Percentiles rank a stretch among this genome's conserved stretches.
These are phyloP conservation scores for Myrmaecium sp. DNA, from an alignment of 2,329 filamentous ascomycete species.

Conservation along the genomic window DNA sequence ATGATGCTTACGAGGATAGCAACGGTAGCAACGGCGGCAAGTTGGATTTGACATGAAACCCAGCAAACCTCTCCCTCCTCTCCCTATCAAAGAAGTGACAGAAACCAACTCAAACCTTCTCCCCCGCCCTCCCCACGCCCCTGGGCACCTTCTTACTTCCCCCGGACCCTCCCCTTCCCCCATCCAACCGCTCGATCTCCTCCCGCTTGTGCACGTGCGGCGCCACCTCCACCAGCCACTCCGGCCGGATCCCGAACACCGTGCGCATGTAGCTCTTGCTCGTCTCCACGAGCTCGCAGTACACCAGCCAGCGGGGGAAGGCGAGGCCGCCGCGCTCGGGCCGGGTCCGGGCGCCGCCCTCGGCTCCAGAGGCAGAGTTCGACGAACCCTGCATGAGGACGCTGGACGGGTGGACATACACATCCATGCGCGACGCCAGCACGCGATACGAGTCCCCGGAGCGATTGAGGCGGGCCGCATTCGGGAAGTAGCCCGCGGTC, in stretches of 20 bases:
- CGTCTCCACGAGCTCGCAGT: conserved; percentile 67
- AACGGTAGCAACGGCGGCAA: too few relatives aligned
- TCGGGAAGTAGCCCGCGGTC: conserved; percentile 85
- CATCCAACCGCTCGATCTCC: conserved; percentile 67
- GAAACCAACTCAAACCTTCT: too few relatives aligned
- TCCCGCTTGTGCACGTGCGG: conserved; percentile 91
- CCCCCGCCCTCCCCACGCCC: conserved; percentile 24
- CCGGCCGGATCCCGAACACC: conserved; percentile 66
- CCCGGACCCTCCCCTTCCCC: too few relatives aligned
- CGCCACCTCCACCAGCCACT: conserved; percentile 77
- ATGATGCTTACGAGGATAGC: too few relatives aligned
- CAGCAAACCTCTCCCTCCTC: too few relatives aligned
- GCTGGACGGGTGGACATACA: conserved; percentile 80
- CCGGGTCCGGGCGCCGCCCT: too few relatives aligned
- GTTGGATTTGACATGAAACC: too few relatives aligned
- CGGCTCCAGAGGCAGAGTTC: too few relatives aligned
- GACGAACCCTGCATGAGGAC: conserved; percentile 66
- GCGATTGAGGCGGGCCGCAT: conserved; percentile 68
- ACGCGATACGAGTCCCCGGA: conserved; percentile 81
- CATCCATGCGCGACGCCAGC: conserved; percentile 75
- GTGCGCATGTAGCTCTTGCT: conserved; percentile 87
- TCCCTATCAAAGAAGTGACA: too few relatives aligned
- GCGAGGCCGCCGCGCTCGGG: conserved; percentile 57
- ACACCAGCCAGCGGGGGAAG: conserved; percentile 76
- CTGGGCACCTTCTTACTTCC: conserved; percentile 60